Evolutionary conservation across 345 rosid species (phyloP), one percentile per base, ranked within the genome.

Genomic region (Mercurialis annua): DNA sequence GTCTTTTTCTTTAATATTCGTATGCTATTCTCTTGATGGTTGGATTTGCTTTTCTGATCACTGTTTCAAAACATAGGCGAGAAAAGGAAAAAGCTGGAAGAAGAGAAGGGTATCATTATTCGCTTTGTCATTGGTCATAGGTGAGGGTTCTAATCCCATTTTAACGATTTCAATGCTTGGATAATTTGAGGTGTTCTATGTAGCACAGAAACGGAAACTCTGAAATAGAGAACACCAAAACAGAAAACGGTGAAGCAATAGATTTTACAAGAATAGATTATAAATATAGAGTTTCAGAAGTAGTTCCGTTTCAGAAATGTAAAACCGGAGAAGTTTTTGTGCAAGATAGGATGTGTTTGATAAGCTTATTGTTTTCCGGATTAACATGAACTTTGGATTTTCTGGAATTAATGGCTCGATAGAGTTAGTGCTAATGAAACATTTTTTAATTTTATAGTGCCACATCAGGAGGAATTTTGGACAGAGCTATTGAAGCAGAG

Each of bases 41-140:
- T 58, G 10, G 10, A 40, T 44, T 46, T 62, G 55, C 54, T 67
- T 31, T 36, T 17, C 67, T 70, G 31, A 57, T 68, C 62, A 50
- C 47, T 60, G 31, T 40, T 34, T 71, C 40, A 40, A 42, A 67
- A 44, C 42, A 17, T 44, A 89, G 98, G 99, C 71, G 95, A 87
- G 27, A 94, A 94, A 68, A 83, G 89, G 74, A 94, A 80, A 85
- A 87, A 71, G 66, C 70, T 94, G 68, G 99, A 94, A 81, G 96
- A 94, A 66, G 97, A 91, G 74, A 94, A 91, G 74, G 96, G 99
- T 52, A 87, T 91, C 66, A 83, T 94, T 10, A 69, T 76, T 66
- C 96, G 97, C 36, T 94, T 94, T 64, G 97, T 86, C 67, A 94
- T 94, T 50, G 97, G 97, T 66, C 99, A 91, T 53, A 84, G 95